Evolutionary conservation across 2,329 filamentous ascomycete genomes (phyloP).

Genomic region (Stagonosporopsis rhizophila): DNA sequence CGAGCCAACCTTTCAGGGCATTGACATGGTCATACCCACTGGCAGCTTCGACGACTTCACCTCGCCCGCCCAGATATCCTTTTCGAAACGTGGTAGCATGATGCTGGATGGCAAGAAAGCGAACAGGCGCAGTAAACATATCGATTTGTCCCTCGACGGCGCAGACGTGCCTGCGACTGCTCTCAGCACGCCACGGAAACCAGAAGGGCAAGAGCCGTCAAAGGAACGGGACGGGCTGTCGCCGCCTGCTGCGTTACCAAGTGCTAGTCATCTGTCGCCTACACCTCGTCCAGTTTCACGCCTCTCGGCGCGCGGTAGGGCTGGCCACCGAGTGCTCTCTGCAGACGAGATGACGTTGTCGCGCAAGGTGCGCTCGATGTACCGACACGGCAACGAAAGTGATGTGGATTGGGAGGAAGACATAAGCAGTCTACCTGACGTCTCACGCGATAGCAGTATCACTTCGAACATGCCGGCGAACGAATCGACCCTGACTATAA

Average conservation of each 20-base stretch:
- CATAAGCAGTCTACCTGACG: slow-evolving; percentile 24
- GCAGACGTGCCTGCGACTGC: slow-evolving; percentile 23
- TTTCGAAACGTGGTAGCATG: slow-evolving; percentile 67
- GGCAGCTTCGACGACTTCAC: slow-evolving; percentile 61
- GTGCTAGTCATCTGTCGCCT: slow-evolving; percentile 37
- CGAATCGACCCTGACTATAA: slow-evolving; percentile 38
- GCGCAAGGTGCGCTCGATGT: slow-evolving; percentile 69
- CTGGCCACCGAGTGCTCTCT: slow-evolving; percentile 61
- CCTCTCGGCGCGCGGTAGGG: slow-evolving; percentile 45
- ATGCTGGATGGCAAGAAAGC: slow-evolving; percentile 62
- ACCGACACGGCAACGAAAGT: slow-evolving; percentile 66
- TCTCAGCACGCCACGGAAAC: slow-evolving; percentile 8
- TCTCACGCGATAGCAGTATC: slow-evolving; percentile 34
- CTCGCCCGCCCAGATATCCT: slow-evolving; percentile 60
- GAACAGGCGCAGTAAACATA: slow-evolving; percentile 44
- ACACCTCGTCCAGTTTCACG: slow-evolving; percentile 48
- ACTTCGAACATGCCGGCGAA: slow-evolving; percentile 31
- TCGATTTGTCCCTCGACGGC: slow-evolving; percentile 33
- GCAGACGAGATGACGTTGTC: slow-evolving; percentile 69
- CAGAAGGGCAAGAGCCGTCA: slow-evolving; percentile 22
- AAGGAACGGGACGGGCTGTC: slow-evolving; percentile 28
- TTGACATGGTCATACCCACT: slow-evolving; percentile 64
- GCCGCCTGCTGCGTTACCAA: slow-evolving; percentile 34
- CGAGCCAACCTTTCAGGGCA: slow-evolving; percentile 52
- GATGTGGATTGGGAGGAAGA: slow-evolving; percentile 54